Percentiles rank a stretch among this genome's conserved stretches.
Evolutionary conservation across 2,329 filamentous ascomycete species (phyloP).

Genomic region (Aureobasidium namibiae): DNA sequence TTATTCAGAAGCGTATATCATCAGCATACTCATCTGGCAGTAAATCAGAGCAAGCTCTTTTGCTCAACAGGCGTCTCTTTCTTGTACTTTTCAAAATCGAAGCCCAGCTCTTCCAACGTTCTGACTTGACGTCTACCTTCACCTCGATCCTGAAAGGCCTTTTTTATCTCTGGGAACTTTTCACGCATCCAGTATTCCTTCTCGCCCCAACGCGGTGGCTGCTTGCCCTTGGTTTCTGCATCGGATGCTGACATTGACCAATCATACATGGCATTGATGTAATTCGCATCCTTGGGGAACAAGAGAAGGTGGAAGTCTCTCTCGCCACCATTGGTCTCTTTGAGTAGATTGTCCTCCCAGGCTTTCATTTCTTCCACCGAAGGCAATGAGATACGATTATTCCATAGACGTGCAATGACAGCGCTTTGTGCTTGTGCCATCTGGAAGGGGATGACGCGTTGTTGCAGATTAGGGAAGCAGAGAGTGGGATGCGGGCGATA

Average conservation of each 20-base stretch:
- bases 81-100: slow-evolving; percentile 27
- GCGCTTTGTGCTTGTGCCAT: slow-evolving; percentile 72
- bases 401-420: slow-evolving; percentile 68
- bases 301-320: slow-evolving; percentile 47
- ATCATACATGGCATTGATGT: slow-evolving; percentile 60
- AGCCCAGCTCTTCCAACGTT: slow-evolving; percentile 62
- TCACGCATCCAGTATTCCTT: slow-evolving; percentile 65
- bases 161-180: slow-evolving; percentile 60
- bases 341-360: slow-evolving; percentile 51
- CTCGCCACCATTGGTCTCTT: slow-evolving; percentile 38
- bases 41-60: slow-evolving; percentile 14
- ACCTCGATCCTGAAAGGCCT: slow-evolving; percentile 60
- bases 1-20: too few species aligned
- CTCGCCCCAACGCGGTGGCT: slow-evolving; percentile 62
- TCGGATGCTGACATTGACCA: slow-evolving; percentile 45
- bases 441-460: slow-evolving; percentile 83
- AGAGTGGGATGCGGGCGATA: slow-evolving; percentile 68
- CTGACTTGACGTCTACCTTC: slow-evolving; percentile 48
- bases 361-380: slow-evolving; percentile 52
- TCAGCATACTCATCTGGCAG: neutral
- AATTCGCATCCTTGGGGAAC: slow-evolving; percentile 56
- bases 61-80: slow-evolving; percentile 18
- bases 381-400: slow-evolving; percentile 61
- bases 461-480: slow-evolving; percentile 65
- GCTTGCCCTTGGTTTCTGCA: slow-evolving; percentile 48